A percentile compares a stretch with the other conserved stretches of the same genome.
phyloP scores from a whole-genome alignment of 176 grass and related monocot species.

The Canna indica region DNA sequence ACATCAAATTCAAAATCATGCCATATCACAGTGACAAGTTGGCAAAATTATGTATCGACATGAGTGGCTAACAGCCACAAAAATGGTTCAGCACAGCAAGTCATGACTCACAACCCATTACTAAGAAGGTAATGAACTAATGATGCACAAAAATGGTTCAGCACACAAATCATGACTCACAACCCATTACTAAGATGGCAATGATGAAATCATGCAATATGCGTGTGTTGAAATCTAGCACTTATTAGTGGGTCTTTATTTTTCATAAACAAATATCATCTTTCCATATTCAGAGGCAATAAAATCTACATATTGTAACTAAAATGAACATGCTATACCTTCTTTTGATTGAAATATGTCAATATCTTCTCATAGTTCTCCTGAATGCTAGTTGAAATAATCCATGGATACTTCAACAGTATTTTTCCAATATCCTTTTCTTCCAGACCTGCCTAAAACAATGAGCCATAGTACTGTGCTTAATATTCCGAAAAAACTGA shows the following conservation, averaged over 20 bases:
- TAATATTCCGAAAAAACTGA: background rate
- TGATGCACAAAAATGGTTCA: background rate
- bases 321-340: conserved; percentile 26
- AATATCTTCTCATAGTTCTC: conserved; percentile 53
- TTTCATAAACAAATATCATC: background rate
- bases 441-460: conserved; percentile 58
- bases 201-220: too few species aligned
- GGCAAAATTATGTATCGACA: background rate
- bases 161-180: background rate
- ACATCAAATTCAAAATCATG: background rate
- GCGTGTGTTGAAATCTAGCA: background rate
- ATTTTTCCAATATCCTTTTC: conserved; percentile 43
- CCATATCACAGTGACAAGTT: background rate
- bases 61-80: background rate
- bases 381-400: conserved; percentile 71
- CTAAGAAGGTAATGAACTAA: too few species aligned
- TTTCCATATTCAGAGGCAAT: background rate
- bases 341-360: conserved; percentile 48
- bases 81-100: background rate
- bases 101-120: background rate
- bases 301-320: background rate
- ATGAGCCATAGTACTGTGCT: conserved; percentile 25
- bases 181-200: background rate
- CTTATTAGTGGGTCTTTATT: background rate
- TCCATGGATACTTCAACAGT: conserved; percentile 83